Conservation (phyloP, 345 rosid genomes). For the Turritis glabra region DNA sequence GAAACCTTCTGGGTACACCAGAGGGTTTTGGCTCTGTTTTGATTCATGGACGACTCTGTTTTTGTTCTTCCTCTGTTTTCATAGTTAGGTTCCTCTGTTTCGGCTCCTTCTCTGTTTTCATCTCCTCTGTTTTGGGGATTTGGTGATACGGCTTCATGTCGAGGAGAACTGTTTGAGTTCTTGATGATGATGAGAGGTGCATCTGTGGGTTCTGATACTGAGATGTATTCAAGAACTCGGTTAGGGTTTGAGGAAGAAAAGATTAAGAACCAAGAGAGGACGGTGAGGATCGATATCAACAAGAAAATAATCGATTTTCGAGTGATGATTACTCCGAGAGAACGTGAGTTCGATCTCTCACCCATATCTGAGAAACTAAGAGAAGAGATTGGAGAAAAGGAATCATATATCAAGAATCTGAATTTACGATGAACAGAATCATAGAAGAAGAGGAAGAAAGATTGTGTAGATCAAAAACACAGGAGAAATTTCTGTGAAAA, state of each 20-base stretch:
- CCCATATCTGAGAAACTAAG: constrained; percentile 46
- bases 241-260: constrained; percentile 54
- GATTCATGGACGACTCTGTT: constrained; percentile 1
- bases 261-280: constrained; percentile 74
- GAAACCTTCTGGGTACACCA: neutral
- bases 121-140: constrained; percentile 37
- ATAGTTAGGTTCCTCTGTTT: neutral
- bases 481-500: constrained; percentile 14
- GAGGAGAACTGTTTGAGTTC: constrained; percentile 16
- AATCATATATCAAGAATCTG: constrained; percentile 29
- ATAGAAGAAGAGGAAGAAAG: constrained; percentile 17
- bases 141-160: constrained; percentile 28
- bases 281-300: constrained; percentile 49
- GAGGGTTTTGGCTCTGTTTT: constrained; percentile 29
- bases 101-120: constrained; percentile 27
- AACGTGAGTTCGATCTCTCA: constrained; percentile 51
- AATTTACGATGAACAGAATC: neutral
- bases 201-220: constrained; percentile 38
- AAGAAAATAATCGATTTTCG: constrained; percentile 55
- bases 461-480: constrained; percentile 8
- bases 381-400: constrained; percentile 18
- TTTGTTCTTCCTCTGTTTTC: constrained; percentile 28
- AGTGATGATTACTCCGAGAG: constrained; percentile 35
- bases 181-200: constrained; percentile 37
- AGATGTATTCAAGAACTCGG: constrained; percentile 41